Evolutionary conservation across 108 stramenopile genomes (phyloP), one percentile per base, ranked within the genome.

Genomic region (Cyclotella choctawhatcheeana): DNA sequence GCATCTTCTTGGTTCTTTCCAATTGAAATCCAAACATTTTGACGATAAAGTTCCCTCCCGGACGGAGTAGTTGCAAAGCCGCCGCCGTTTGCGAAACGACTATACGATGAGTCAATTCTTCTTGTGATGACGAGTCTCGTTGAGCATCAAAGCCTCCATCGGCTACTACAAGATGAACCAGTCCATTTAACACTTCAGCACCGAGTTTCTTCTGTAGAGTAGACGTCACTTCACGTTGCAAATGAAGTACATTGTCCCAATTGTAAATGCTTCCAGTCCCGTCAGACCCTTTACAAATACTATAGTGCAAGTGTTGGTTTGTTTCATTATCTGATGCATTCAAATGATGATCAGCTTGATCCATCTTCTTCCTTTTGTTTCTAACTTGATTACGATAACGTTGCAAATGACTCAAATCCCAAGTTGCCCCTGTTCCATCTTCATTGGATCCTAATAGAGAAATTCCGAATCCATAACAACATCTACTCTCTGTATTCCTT

Each of bases 121-220:
- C 94, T 74, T 93, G 95, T 67, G 82, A 58, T 59, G 84, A 80
- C n/a, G 82, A 81, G 64, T 93, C 82, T 29, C 95, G 84, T 73
- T 96, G 95, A 1, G 89, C 89, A 82, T 96, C 95, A 77, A 93
- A 88, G 26, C 95, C 95, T 3, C 95, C 95, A 69, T 96, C 95
- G 13, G 92, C 89, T 26, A 96, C 84, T 2, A 96, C 92, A 29
- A 93, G 73, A 56, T 93, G 67, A 20, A 89, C 86, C 7, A 32
- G 34, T 5, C 35, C 66, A 6, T 26, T 30, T 30, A 21, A 35
- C 14, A 4, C 30, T 3, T 48, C 25, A 65, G 34, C 33, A 1
- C 20, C 21, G 47, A 45, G 20, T 44, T 71, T 44, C 18, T 45
- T 64, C 13, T 35, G 22, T 27, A 71, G 21, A 53, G 53, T 59